Percentiles rank a stretch among this genome's conserved stretches.
Evolutionary conservation across 441 rosid species (phyloP).

Genomic region (Mallotus repandus): DNA sequence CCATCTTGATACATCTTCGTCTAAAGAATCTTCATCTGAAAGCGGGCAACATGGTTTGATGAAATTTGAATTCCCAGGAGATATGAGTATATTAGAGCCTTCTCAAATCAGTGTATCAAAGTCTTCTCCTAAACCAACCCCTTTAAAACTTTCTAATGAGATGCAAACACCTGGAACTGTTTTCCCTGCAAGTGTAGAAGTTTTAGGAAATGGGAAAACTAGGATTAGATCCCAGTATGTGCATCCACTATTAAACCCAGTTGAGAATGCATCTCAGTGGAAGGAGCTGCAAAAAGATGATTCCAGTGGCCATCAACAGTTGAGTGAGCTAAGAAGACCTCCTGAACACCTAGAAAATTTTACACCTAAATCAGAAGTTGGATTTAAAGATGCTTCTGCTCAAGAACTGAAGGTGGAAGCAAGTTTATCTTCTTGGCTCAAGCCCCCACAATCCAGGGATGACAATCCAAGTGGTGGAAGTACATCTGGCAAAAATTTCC

Average conservation of each 20-base stretch:
- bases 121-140: conserved; percentile 87
- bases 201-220: conserved; percentile 43
- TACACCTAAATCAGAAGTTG: conserved; percentile 32
- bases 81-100: conserved; percentile 32
- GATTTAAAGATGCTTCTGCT: conserved; percentile 28
- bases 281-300: conserved; percentile 38
- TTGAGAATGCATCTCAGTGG: conserved; percentile 45
- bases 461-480: conserved; percentile 23
- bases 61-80: conserved; percentile 37
- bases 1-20: conserved; percentile 33
- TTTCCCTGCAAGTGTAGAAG: conserved; percentile 57
- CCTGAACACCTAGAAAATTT: conserved; percentile 37
- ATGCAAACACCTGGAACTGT: conserved; percentile 98
- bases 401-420: conserved; percentile 41
- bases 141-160: conserved; percentile 73
- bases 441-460: conserved; percentile 36
- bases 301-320: conserved; percentile 29
- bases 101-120: too few species aligned
- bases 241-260: conserved; percentile 50
- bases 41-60: conserved; percentile 29
- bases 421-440: conserved; percentile 63
- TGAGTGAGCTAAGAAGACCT: conserved; percentile 32
- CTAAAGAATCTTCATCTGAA: conserved; percentile 36
- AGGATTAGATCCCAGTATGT: conserved; percentile 76
- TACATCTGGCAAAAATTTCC: conserved; percentile 27